These are phyloP conservation scores for Scolecobasidium constrictum DNA, from an alignment of 2,329 filamentous ascomycete genomes.

Conservation along the genomic window DNA sequence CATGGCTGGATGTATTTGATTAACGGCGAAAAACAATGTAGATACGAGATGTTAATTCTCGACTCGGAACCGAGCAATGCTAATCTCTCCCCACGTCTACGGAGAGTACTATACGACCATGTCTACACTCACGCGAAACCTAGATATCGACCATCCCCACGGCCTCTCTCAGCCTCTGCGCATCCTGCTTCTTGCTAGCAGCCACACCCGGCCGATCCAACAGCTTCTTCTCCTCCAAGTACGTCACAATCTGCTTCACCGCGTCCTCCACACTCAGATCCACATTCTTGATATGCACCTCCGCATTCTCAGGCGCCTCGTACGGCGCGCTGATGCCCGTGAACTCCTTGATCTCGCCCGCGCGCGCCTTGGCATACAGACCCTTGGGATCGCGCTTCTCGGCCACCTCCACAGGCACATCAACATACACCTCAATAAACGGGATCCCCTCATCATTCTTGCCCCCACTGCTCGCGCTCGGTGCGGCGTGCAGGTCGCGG, in stretches of 20 bases:
- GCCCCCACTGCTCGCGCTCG: conserved; percentile 39
- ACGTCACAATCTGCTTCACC: conserved; percentile 72
- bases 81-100: no score
- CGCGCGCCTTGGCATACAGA: conserved; percentile 90
- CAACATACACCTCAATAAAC: conserved; percentile 90
- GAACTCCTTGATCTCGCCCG: conserved; percentile 93
- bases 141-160: conserved; percentile 1
- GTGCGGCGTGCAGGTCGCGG: conserved; percentile 62
- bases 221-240: conserved; percentile 61
- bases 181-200: background rate
- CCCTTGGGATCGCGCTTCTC: conserved; percentile 96
- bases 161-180: background rate
- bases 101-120: no score
- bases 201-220: conserved; percentile 24
- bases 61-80: no score
- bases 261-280: conserved; percentile 80
- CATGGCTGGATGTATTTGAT: no score
- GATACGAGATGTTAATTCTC: no score
- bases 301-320: conserved; percentile 74
- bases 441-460: conserved; percentile 49
- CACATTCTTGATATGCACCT: conserved; percentile 78
- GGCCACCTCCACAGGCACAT: conserved; percentile 82
- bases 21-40: no score
- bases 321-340: conserved; percentile 94
- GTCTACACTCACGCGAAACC: no score